Percentiles rank a stretch among this genome's conserved stretches.
Conservation (phyloP, 352 stramenopile species). For the Phytophthora constricta region DNA sequence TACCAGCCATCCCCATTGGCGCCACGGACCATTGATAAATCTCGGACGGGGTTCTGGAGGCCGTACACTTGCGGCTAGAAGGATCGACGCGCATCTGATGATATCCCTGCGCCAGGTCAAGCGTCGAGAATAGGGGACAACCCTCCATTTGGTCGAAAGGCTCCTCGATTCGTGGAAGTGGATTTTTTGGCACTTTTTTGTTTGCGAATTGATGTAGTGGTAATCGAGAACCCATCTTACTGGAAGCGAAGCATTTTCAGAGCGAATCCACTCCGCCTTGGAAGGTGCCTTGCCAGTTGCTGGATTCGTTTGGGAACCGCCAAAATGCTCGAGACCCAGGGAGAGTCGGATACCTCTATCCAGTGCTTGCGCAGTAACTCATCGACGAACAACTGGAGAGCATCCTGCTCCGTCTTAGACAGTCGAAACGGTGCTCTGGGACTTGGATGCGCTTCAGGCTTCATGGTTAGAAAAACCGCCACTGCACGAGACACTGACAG, state of each 20-base stretch:
- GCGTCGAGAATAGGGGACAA: slow-evolving; percentile 22
- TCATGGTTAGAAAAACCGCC: slow-evolving; percentile 29
- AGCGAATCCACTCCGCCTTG: slow-evolving; percentile 22
- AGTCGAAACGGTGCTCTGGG: slow-evolving; percentile 20
- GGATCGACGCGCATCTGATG: slow-evolving; percentile 32
- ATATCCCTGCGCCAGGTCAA: slow-evolving; percentile 43
- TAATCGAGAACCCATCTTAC: slow-evolving; percentile 32
- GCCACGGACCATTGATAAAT: slow-evolving; percentile 52
- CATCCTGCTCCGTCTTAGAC: slow-evolving; percentile 18
- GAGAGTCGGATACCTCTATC: slow-evolving; percentile 35
- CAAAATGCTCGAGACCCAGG: slow-evolving; percentile 37
- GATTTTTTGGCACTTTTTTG: slow-evolving; percentile 22
- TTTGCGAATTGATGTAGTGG: slow-evolving; percentile 15
- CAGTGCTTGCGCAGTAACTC: slow-evolving; percentile 25
- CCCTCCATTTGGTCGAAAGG: slow-evolving; percentile 21
- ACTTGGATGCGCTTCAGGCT: slow-evolving; percentile 21
- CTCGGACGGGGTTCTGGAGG: slow-evolving; percentile 39
- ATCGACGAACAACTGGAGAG: slow-evolving; percentile 15
- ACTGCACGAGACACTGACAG: slow-evolving; percentile 13
- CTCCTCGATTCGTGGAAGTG: slow-evolving; percentile 24
- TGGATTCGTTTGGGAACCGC: slow-evolving; percentile 28
- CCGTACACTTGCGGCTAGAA: slow-evolving; percentile 31
- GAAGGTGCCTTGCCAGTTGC: slow-evolving; percentile 4
- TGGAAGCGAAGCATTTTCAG: slow-evolving; percentile 8
- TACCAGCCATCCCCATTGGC: slow-evolving; percentile 49